Evolutionary conservation across 148 eudicot genomes (phyloP).

Genomic region (Rhododendron griersonianum): DNA sequence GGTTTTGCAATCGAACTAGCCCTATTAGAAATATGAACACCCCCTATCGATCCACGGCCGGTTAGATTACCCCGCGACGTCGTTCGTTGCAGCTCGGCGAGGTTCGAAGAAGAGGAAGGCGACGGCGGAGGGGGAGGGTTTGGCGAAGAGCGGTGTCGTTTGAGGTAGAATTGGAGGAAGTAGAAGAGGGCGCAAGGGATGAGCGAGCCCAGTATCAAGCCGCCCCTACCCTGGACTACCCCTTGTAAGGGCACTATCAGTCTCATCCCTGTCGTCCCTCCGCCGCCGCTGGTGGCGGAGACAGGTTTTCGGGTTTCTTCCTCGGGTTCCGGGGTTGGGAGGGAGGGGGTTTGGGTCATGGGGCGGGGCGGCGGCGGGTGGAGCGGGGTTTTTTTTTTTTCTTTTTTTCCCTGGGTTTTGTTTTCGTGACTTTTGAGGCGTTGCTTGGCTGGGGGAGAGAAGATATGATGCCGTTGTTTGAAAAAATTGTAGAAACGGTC

Average conservation of each 20-base stretch:
- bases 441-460: slow-evolving; percentile 19
- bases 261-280: slow-evolving; percentile 45
- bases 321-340: background rate
- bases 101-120: slow-evolving; percentile 24
- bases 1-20: slow-evolving; percentile 44
- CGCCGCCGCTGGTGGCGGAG: background rate
- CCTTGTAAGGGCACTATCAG: slow-evolving; percentile 84
- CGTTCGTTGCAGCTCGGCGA: slow-evolving; percentile 28
- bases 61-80: slow-evolving; percentile 41
- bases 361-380: background rate
- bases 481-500: too few relatives aligned
- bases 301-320: slow-evolving; percentile 4
- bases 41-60: slow-evolving; percentile 32
- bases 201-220: slow-evolving; percentile 61
- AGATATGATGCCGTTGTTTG: slow-evolving; percentile 11
- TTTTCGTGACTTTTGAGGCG: slow-evolving; percentile 9
- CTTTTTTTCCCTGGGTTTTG: background rate
- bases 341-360: slow-evolving; percentile 12
- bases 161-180: slow-evolving; percentile 76
- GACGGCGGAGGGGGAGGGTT: slow-evolving; percentile 25
- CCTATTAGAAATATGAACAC: slow-evolving; percentile 42
- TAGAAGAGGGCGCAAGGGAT: slow-evolving; percentile 82
- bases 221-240: slow-evolving; percentile 80
- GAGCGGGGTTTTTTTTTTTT: background rate
- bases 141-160: slow-evolving; percentile 38